Evolutionary conservation across 495 filamentous ascomycete species (phyloP).

Genomic region (Neurospora hispaniola): DNA sequence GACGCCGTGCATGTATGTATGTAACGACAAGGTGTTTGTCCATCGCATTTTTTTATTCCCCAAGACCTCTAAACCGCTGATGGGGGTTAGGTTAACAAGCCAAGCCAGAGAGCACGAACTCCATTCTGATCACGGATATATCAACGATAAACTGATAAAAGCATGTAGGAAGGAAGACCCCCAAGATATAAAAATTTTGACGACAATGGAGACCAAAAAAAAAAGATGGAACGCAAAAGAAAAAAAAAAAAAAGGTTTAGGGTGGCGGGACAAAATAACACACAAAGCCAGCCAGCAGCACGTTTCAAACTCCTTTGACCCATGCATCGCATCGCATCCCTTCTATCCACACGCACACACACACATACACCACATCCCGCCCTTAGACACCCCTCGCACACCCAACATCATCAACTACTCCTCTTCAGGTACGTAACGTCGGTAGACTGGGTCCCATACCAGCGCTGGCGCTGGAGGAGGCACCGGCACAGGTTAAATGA

Average conservation of each 20-base stretch:
- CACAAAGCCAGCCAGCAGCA: background rate
- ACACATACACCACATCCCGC: background rate
- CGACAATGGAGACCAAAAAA: background rate
- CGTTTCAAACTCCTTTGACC: background rate
- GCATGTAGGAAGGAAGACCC: background rate
- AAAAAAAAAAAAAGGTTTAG: too few species aligned
- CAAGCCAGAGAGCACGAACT: too few species aligned
- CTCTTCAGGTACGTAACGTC: background rate
- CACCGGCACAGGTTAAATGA: background rate
- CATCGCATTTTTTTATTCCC: too few species aligned
- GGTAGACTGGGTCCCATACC: background rate
- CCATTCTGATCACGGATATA: too few species aligned
- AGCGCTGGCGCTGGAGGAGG: background rate
- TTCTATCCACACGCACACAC: background rate
- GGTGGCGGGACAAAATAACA: background rate
- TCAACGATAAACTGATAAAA: too few species aligned
- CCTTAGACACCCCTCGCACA: background rate
- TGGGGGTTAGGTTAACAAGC: too few species aligned
- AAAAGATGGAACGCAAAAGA: background rate
- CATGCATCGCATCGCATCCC: background rate
- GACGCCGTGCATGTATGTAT: background rate
- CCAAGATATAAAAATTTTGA: background rate
- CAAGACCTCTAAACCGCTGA: too few species aligned
- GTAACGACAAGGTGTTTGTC: too few species aligned
- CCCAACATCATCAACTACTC: background rate